Base-by-base conservation (phyloP, 2,329 filamentous ascomycete genomes). In the Fusarium kyushuense region DNA sequence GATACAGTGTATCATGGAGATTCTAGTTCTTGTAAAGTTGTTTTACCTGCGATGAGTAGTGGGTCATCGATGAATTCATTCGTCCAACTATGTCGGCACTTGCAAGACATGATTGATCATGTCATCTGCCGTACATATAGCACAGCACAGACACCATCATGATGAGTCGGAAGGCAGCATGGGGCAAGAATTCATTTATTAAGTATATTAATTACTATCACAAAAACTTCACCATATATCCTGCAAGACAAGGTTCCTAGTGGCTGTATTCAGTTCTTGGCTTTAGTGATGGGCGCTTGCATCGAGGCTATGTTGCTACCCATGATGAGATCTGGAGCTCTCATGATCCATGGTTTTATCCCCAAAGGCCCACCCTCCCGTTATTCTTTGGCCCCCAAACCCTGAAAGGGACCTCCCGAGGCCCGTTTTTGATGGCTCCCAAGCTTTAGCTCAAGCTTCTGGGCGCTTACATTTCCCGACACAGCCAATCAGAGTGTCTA, bases 391-490 rank as follows among this genome's bases (percentile, higher is more conserved):
- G 66, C 61, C 54, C 63, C 63, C 56, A 62, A 69, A 47, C 67
- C 60, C 56, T 63, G 60, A 56, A 57, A 69, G 67, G 57, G 58
- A 29, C 57, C 45, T 64, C 62, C 66, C 65, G 65, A 61, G 38
- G 46, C 43, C 65, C 65, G 59, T 56, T 67, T 59, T 42, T 55
- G 49, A 33, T 63, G 58, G 58, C 61, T 57, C 54, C 59, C 57
- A 55, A 48, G 58, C 54, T 69, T 52, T 61, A 60, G 61, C 60
- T 70, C 49, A 58, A 69, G 71, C 61, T 67, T 49, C 53, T 54
- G 68, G 72, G 72, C 72, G 72, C 72, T 74, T 74, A 74, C 51
- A 54, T 52, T 65, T 59, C 48, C 32, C 19, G 29, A 40, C n/a
- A 36, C 36, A 60, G 23, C 72, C 72, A 74, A 74, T 74, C 70